Base-by-base conservation (phyloP, 208 protist genomes). In the Trypanosoma congolense region DNA sequence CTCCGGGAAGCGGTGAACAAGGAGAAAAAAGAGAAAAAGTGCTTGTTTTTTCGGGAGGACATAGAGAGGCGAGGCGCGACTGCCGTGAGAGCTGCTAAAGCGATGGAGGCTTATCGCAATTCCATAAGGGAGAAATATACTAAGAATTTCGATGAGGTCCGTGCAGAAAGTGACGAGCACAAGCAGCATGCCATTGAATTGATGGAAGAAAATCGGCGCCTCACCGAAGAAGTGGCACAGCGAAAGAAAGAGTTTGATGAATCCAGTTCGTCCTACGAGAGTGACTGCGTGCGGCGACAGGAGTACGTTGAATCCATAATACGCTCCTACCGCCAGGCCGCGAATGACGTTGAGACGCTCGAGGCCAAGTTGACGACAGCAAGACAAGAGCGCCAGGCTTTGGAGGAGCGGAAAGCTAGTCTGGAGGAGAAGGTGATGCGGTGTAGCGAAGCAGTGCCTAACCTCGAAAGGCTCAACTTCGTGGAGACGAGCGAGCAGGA, bases 341-440 rank as follows among this genome's bases (percentile, higher is more conserved):
- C 59, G 22, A 49, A 66, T 40, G 73, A 87, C 45, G 50, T 89
- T 40, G 67, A 87, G 48, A 19, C 62, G 46, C 53, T 92, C 4
- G 69, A 90, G 65, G 65, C 53, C 12, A 61, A 72, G 36, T 61
- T 87, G 4, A 38, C 79, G 26, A 53, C 77, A 12, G 62, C 77
- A 35, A 65, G 74, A 4, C 75, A 70, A 1, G 81, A 92, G 73
- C 70, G 62, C 26, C 55, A 72, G 35, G 54, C 55, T 8, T 48
- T 79, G 24, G 52, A 77, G 44, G 73, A 67, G 50, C 45, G 48
- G 19, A 65, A 65, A 46, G 46, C 53, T 1, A 18, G 54, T 2
- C 58, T 92, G 30, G 42, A 76, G 69, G 42, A 88, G 63, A 80
- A 95, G 64, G 46, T 92, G 1, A 56, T 77, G 24, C 51, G 69